Conservation (phyloP, 345 rosid species). For the Populus ilicifolia region DNA sequence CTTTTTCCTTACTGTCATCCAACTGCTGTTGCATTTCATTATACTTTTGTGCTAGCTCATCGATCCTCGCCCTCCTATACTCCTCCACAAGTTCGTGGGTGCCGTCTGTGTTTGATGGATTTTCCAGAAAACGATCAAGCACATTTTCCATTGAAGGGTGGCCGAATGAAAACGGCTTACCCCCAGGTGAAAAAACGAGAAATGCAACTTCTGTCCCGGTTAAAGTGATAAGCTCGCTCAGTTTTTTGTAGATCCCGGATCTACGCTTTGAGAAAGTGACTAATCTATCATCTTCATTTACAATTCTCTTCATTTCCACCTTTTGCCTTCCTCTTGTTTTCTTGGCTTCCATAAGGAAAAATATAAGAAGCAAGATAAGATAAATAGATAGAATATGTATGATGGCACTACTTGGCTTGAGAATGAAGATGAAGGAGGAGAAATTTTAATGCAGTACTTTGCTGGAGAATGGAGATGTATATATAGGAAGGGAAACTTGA, state of each 20-base stretch:
- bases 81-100: conserved; percentile 28
- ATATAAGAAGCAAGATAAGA: too few species aligned
- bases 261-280: conserved; percentile 35
- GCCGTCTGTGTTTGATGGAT: neutral
- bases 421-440: too few species aligned
- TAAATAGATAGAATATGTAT: too few species aligned
- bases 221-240: conserved; percentile 26
- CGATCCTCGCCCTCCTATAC: conserved; percentile 14
- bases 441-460: too few species aligned
- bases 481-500: too few species aligned
- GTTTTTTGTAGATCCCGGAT: conserved; percentile 37
- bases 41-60: conserved; percentile 9
- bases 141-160: conserved; percentile 11
- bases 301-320: conserved; percentile 14
- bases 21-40: conserved; percentile 4
- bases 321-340: conserved; percentile 19
- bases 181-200: conserved; percentile 8
- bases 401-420: too few species aligned
- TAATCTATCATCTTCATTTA: conserved; percentile 6
- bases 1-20: conserved; percentile 12
- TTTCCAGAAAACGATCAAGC: conserved; percentile 13
- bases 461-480: too few species aligned
- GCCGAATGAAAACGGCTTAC: conserved; percentile 12
- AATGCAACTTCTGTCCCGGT: neutral
- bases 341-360: conserved; percentile 8